Percentiles rank a stretch among this genome's conserved stretches.
Evolutionary conservation across 129 eudicot genomes (phyloP).

Genomic region (Centella asiatica): DNA sequence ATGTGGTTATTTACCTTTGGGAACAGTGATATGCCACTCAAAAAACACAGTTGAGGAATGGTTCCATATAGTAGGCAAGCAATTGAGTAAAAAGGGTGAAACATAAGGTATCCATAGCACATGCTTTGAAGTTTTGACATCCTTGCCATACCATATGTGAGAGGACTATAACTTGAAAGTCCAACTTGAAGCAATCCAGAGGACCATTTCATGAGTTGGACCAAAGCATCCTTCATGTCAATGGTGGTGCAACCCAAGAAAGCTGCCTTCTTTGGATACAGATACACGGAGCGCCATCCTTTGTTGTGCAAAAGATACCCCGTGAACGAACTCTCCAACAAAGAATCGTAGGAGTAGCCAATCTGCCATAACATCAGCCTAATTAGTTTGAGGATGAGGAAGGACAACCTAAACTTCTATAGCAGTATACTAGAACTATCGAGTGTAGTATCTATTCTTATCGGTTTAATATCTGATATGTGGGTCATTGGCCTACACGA

Average conservation of each 20-base stretch:
- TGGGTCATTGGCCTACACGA: too few relatives aligned
- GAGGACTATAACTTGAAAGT: constrained; percentile 57
- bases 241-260: constrained; percentile 71
- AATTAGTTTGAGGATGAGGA: background rate
- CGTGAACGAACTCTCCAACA: constrained; percentile 68
- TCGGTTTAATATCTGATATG: too few relatives aligned
- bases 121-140: constrained; percentile 55
- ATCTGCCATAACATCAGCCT: constrained; percentile 26
- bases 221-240: constrained; percentile 69
- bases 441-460: too few relatives aligned
- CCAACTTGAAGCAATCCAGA: constrained; percentile 65
- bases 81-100: constrained; percentile 29
- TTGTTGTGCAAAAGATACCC: constrained; percentile 59
- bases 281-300: constrained; percentile 79
- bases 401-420: background rate
- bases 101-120: constrained; percentile 62
- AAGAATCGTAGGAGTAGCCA: constrained; percentile 63
- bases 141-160: constrained; percentile 48
- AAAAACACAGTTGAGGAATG: constrained; percentile 56
- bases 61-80: constrained; percentile 37
- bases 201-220: constrained; percentile 77
- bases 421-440: background rate
- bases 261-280: constrained; percentile 55
- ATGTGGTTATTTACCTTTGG: constrained; percentile 51
- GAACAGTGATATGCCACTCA: constrained; percentile 48